Percentiles rank a stretch among this genome's conserved stretches.
phyloP scores from a whole-genome alignment of 305 asterid genomes.

The Ilex paraguariensis region DNA sequence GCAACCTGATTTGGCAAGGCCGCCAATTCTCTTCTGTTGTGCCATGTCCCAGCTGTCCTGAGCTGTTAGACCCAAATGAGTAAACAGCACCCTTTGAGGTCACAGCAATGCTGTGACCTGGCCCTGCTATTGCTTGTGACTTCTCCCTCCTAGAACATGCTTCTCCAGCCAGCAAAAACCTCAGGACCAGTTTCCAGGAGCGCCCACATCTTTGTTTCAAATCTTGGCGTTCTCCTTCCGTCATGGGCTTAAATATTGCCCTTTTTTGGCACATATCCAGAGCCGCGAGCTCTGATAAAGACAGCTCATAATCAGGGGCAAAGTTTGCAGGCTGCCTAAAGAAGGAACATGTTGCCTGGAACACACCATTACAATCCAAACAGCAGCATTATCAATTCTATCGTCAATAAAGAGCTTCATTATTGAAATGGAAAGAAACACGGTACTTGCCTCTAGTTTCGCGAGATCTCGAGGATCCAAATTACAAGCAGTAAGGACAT shows the following conservation, averaged over 20 bases:
- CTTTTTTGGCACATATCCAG: conserved; percentile 93
- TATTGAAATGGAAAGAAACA: conserved; percentile 11
- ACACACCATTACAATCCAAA: conserved; percentile 41
- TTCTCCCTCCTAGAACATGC: conserved; percentile 74
- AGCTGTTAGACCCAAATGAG: conserved; percentile 78
- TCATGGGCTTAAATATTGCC: conserved; percentile 82
- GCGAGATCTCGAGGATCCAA: conserved; percentile 90
- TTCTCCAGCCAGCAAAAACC: conserved; percentile 89
- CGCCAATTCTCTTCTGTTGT: conserved; percentile 54
- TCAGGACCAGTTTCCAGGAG: conserved; percentile 90
- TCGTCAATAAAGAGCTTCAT: conserved; percentile 10
- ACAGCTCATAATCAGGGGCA: conserved; percentile 74
- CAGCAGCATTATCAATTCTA: conserved; percentile 78
- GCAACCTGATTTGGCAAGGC: conserved; percentile 72
- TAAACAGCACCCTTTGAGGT: conserved; percentile 74
- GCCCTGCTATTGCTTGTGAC: conserved; percentile 94
- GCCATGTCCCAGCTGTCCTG: conserved; percentile 96
- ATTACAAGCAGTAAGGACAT: conserved; percentile 80
- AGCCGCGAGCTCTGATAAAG: conserved; percentile 93
- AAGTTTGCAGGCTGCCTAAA: conserved; percentile 85
- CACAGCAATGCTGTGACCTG: conserved; percentile 89
- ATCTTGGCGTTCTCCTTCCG: conserved; percentile 39
- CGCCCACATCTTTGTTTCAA: conserved; percentile 83
- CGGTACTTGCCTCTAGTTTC: conserved; percentile 79
- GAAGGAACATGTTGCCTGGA: conserved; percentile 91